phyloP scores from a whole-genome alignment of 2,329 filamentous ascomycete genomes.

The Sclerotinia spermophila region DNA sequence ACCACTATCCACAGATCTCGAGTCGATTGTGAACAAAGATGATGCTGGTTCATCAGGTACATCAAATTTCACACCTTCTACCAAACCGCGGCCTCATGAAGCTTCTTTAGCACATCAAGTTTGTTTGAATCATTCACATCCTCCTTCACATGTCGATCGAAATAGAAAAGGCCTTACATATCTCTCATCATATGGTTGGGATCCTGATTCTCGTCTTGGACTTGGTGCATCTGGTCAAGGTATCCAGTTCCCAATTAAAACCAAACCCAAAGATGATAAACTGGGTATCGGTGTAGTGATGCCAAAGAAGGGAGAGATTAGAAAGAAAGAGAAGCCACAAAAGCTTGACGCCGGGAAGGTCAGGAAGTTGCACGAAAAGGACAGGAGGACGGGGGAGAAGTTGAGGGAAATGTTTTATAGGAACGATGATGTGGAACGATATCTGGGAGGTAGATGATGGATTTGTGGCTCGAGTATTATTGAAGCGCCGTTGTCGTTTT shows the following conservation, averaged over 20 bases:
- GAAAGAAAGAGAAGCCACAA: constrained; percentile 44
- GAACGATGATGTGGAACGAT: constrained; percentile 71
- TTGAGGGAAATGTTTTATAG: constrained; percentile 70
- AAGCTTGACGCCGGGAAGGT: constrained; percentile 68
- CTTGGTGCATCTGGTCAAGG: constrained; percentile 68
- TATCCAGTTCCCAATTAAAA: constrained; percentile 71
- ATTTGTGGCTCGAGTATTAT: background rate
- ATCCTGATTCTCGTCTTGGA: constrained; percentile 67
- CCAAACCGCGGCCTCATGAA: constrained; percentile 45
- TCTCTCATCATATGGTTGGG: constrained; percentile 66
- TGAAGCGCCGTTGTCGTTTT: background rate
- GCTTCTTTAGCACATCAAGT: constrained; percentile 68
- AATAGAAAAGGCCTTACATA: constrained; percentile 66
- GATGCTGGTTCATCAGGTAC: background rate
- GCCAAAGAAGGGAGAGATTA: constrained; percentile 37
- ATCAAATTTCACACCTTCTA: background rate
- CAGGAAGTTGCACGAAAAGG: constrained; percentile 57
- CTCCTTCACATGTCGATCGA: constrained; percentile 68
- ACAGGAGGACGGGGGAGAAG: constrained; percentile 59
- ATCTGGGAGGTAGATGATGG: constrained; percentile 39
- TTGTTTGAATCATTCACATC: constrained; percentile 64
- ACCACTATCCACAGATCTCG: constrained; percentile 46
- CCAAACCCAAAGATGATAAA: constrained; percentile 65
- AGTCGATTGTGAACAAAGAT: background rate
- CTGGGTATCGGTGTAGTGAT: constrained; percentile 63